These are phyloP conservation scores for Colletotrichum sp. DNA, from an alignment of 2,329 filamentous ascomycete genomes.

Conservation along the genomic window DNA sequence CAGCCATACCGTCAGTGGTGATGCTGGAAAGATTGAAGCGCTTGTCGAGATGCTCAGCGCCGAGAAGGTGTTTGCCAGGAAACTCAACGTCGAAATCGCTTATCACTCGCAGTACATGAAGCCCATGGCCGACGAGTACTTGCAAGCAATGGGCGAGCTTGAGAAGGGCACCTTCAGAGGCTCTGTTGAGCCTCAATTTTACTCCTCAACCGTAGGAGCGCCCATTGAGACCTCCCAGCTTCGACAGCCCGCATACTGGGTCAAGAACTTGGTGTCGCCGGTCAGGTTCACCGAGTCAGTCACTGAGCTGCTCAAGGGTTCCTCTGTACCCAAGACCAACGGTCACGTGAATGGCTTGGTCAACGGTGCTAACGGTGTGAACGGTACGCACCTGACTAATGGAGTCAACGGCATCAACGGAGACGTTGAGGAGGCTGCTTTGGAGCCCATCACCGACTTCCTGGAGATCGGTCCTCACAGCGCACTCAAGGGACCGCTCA, in stretches of 20 bases:
- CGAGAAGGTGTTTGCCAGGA: constrained; percentile 48
- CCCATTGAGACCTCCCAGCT: neutral
- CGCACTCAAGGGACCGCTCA: constrained; percentile 53
- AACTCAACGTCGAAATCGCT: constrained; percentile 53
- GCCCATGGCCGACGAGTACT: constrained; percentile 40
- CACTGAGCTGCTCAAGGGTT: constrained; percentile 28
- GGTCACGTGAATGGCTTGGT: neutral
- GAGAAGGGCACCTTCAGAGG: neutral
- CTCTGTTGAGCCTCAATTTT: constrained; percentile 1
- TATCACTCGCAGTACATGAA: constrained; percentile 62
- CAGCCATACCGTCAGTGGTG: constrained; percentile 53
- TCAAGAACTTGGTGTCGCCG: constrained; percentile 44
- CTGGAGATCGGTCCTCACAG: constrained; percentile 56
- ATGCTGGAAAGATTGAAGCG: constrained; percentile 27
- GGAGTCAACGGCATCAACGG: neutral
- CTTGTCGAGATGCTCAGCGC: constrained; percentile 34
- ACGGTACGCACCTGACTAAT: neutral
- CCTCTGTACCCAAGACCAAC: neutral
- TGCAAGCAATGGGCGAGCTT: constrained; percentile 6
- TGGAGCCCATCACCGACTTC: constrained; percentile 32
- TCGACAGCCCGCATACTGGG: constrained; percentile 44
- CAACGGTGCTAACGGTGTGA: neutral
- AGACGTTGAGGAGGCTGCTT: neutral
- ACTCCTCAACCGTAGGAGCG: constrained; percentile 6
- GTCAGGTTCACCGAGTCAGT: constrained; percentile 50